Evolutionary conservation across 1,284 basidiomycete genomes (phyloP), one percentile per base, ranked within the genome.

Genomic region (Entoloma clypeatum): DNA sequence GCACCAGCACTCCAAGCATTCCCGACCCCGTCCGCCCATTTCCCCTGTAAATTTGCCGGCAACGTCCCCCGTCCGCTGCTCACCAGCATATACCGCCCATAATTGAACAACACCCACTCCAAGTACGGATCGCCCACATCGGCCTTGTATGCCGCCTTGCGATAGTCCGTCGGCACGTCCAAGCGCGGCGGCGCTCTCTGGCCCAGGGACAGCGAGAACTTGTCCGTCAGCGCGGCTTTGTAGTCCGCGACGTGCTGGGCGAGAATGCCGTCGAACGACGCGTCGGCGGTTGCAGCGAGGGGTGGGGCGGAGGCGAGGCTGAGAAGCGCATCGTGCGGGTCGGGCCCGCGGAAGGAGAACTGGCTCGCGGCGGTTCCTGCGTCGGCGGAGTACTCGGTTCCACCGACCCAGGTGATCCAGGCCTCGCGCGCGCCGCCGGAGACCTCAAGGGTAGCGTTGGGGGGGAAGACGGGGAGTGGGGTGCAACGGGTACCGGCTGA

Each of bases 21-120:
- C 1, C 56, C 49, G 21, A 57, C 55, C 18, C 72, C 76, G 36
- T 72, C 59, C 4, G 71, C 79, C 85, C 84, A 87, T 53, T 79
- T 80, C 0, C 84, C 85, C 53, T 86, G 85, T 47, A 87, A 52
- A 54, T 87, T 87, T 3, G 81, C 75, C 1, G 85, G 84, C 18
- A 87, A 62, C 2, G 48, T 49, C 0, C 85, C 81, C 43, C 82
- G 65, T 4, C 79, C 73, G 48, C 81, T 83, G 41, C 71, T 71
- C 14, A 70, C 64, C 10, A 86, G 64, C 51, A 87, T 53, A 51
- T 86, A 85, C 34, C 84, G 64, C n/a, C 82, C 84, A 51, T 69
- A 80, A 54, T 86, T 84, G 59, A 87, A 86, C 39, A 78, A 41
- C 22, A 87, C 41, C 82, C 81, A 86, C 55, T 87, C 82, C 8